These are phyloP conservation scores for Artomyces pyxidatus DNA, from an alignment of 768 basidiomycete species.

Conservation along the genomic window DNA sequence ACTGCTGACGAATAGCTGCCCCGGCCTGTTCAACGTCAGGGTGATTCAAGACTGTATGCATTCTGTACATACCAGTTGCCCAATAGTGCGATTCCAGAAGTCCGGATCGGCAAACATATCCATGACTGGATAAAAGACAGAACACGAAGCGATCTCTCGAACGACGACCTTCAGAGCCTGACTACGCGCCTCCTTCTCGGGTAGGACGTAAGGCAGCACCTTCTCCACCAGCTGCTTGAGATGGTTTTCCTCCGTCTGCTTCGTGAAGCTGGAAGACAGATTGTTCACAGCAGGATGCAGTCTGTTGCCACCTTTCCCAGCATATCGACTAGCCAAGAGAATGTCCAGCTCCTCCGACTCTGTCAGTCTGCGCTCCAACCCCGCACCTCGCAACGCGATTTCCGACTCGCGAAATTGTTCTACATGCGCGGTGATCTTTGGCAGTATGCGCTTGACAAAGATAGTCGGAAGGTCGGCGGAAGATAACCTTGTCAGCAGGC, in stretches of 20 bases:
- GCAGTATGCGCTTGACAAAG: conserved; percentile 76
- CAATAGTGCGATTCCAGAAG: conserved; percentile 92
- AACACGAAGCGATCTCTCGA: conserved; percentile 76
- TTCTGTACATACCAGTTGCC: conserved; percentile 67
- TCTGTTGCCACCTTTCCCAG: conserved; percentile 50
- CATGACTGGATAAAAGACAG: conserved; percentile 79
- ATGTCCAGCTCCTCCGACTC: conserved; percentile 89
- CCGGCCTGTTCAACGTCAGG: conserved; percentile 37
- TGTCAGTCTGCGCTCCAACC: conserved; percentile 71
- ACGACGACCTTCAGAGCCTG: conserved; percentile 63
- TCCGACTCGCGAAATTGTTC: conserved; percentile 90
- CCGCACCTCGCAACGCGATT: conserved; percentile 73
- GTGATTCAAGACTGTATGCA: background rate
- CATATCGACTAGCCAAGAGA: conserved; percentile 76
- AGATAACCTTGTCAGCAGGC: conserved; percentile 46
- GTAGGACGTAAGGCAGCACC: conserved; percentile 65
- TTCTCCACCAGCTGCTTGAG: conserved; percentile 63
- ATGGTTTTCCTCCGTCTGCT: conserved; percentile 85
- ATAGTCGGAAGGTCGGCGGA: conserved; percentile 67
- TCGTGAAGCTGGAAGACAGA: conserved; percentile 80
- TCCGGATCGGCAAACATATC: conserved; percentile 94
- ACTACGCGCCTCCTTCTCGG: conserved; percentile 67
- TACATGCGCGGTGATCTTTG: conserved; percentile 83
- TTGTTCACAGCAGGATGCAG: conserved; percentile 86
- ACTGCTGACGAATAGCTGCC: conserved; percentile 66